Evolutionary conservation across 202 grass and related monocot species (phyloP).

Genomic region (Saccharum hybrid): DNA sequence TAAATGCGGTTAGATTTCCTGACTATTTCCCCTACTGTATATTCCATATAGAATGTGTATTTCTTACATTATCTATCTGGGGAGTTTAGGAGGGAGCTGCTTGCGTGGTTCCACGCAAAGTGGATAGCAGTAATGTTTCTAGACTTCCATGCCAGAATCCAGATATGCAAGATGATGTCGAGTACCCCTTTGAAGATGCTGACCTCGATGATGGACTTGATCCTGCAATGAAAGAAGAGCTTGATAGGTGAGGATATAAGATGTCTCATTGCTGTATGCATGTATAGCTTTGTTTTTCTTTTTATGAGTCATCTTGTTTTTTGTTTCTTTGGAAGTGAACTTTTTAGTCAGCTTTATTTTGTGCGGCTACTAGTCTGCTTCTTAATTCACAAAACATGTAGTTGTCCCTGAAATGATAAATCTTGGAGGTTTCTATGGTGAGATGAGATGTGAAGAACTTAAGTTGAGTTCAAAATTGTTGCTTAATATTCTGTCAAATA

Average conservation of each 20-base stretch:
- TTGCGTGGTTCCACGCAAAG: conserved; percentile 45
- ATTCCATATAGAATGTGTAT: conserved; percentile 22
- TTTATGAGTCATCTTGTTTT: background rate
- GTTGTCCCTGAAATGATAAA: background rate
- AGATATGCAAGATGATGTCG: conserved; percentile 60
- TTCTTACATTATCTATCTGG: conserved; percentile 43
- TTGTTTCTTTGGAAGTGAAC: background rate
- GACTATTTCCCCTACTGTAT: background rate
- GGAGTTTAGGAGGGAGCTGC: conserved; percentile 58
- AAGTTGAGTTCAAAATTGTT: background rate
- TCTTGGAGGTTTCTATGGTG: background rate
- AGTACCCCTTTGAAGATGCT: conserved; percentile 88
- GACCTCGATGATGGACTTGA: conserved; percentile 95
- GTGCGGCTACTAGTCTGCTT: background rate
- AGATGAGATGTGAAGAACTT: conserved; percentile 1
- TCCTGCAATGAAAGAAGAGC: conserved; percentile 98
- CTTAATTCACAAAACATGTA: background rate
- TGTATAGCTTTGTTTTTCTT: conserved; percentile 25
- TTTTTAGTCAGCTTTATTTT: conserved; percentile 1
- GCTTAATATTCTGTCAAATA: background rate
- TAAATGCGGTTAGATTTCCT: conserved; percentile 49
- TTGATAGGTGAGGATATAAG: conserved; percentile 75
- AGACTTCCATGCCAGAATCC: conserved; percentile 57
- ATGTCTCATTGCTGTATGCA: background rate
- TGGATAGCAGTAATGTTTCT: conserved; percentile 59